phyloP scores from a whole-genome alignment of 352 stramenopile genomes.

The Phytophthora foliorum region DNA sequence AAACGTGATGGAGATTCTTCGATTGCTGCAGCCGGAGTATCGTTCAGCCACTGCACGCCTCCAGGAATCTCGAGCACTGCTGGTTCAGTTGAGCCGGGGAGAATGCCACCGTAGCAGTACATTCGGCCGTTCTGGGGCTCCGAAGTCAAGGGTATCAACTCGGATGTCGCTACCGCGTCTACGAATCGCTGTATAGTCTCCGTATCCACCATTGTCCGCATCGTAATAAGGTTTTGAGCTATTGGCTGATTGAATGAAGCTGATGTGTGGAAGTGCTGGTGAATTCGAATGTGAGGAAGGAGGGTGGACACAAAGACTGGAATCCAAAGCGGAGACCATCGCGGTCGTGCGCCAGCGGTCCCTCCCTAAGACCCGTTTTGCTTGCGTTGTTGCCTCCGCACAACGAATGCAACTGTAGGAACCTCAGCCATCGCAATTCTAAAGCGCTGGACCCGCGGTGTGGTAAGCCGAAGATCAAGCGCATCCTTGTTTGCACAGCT shows the following conservation, averaged over 20 bases:
- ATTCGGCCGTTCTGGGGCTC: slow-evolving; percentile 27
- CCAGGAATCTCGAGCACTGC: slow-evolving; percentile 25
- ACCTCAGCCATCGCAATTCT: slow-evolving; percentile 25
- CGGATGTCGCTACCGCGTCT: slow-evolving; percentile 3
- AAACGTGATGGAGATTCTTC: slow-evolving; percentile 12
- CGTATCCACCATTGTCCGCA: slow-evolving; percentile 12
- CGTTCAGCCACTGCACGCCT: slow-evolving; percentile 21
- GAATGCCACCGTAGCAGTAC: slow-evolving; percentile 28
- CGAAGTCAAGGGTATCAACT: slow-evolving; percentile 15
- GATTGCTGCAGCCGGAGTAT: not conserved
- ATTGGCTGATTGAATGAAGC: not conserved
- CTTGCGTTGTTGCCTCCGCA: slow-evolving; percentile 22
- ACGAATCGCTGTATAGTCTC: slow-evolving; percentile 32
- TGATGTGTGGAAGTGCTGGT: slow-evolving; percentile 4
- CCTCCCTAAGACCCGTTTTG: slow-evolving; percentile 31
- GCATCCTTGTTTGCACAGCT: slow-evolving; percentile 21
- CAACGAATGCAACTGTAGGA: slow-evolving; percentile 20
- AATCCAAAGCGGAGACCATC: slow-evolving; percentile 16
- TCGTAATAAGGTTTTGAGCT: not conserved
- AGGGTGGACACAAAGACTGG: not conserved
- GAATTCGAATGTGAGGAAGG: slow-evolving; percentile 25
- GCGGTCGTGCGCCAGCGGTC: slow-evolving; percentile 23
- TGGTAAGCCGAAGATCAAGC: not conserved
- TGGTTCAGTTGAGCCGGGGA: slow-evolving; percentile 25
- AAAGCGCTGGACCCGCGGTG: too few relatives aligned